Evolutionary conservation across 495 filamentous ascomycete species (phyloP).

Genomic region (Aspergillus baeticus): DNA sequence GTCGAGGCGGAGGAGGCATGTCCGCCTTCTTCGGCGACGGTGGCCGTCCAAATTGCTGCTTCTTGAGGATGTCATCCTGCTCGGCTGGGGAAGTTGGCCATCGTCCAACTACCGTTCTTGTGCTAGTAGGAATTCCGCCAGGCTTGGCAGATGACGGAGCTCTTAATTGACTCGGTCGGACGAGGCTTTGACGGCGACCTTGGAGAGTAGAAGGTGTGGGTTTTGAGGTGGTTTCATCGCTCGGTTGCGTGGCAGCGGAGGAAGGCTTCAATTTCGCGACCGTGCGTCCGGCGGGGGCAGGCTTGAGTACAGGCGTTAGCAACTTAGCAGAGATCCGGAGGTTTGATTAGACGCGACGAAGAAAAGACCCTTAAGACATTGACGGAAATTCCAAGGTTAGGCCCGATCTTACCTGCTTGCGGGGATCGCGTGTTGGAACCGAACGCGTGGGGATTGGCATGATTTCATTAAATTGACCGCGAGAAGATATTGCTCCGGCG

Average conservation of each 20-base stretch:
- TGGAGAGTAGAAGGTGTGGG: constrained; percentile 1
- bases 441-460: constrained; percentile 48
- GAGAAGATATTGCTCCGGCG: too few relatives aligned
- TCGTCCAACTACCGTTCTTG: constrained; percentile 21
- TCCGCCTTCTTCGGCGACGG: constrained; percentile 37
- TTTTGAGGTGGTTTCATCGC: neutral
- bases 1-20: constrained; percentile 39
- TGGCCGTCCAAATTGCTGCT: constrained; percentile 21
- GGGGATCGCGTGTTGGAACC: constrained; percentile 34
- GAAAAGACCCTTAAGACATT: too few relatives aligned
- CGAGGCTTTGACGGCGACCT: constrained; percentile 35
- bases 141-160: constrained; percentile 15
- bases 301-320: constrained; percentile 22
- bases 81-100: constrained; percentile 35
- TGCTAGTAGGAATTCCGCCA: constrained; percentile 16
- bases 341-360: neutral
- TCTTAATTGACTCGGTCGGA: constrained; percentile 29
- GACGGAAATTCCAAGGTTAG: too few relatives aligned
- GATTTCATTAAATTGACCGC: constrained; percentile 8
- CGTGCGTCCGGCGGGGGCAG: constrained; percentile 29
- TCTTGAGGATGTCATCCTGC: constrained; percentile 1
- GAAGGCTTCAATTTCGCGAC: constrained; percentile 16
- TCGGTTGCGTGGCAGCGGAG: constrained; percentile 7
- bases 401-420: constrained; percentile 33
- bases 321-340: constrained; percentile 8